Percentiles rank a stretch among this genome's conserved stretches.
These are phyloP conservation scores for Helianthus tuberosus DNA, from an alignment of 129 eudicot genomes.

Conservation along the genomic window DNA sequence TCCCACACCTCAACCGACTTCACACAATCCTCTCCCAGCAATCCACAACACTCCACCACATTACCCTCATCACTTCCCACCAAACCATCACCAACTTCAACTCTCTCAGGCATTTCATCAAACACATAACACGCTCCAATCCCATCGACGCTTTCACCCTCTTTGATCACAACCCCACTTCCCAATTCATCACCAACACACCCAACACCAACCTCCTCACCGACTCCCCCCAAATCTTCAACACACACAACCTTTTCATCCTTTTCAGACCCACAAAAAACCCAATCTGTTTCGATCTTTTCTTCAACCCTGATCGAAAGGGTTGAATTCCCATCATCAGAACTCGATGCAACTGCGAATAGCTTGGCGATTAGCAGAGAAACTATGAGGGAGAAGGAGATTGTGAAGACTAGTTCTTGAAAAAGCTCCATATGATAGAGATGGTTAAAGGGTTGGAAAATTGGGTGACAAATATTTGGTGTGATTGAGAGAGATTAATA, in stretches of 20 bases:
- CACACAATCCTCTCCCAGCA: constrained; percentile 16
- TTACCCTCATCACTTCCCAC: constrained; percentile 26
- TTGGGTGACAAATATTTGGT: background rate
- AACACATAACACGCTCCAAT: constrained; percentile 27
- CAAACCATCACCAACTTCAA: constrained; percentile 1
- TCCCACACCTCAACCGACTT: background rate
- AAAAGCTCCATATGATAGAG: constrained; percentile 48
- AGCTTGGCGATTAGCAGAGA: constrained; percentile 45
- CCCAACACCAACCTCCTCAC: constrained; percentile 10
- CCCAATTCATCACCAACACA: constrained; percentile 25
- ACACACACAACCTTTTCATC: background rate
- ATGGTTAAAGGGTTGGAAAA: constrained; percentile 20
- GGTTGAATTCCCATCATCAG: constrained; percentile 19
- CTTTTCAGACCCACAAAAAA: constrained; percentile 18
- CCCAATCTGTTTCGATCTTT: constrained; percentile 31
- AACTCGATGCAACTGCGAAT: constrained; percentile 37
- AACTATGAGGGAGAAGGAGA: constrained; percentile 46
- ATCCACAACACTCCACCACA: constrained; percentile 22
- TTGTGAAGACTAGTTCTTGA: constrained; percentile 44
- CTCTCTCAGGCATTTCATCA: constrained; percentile 31
- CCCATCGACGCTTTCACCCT: constrained; percentile 37
- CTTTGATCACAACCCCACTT: constrained; percentile 35
- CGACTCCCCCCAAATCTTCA: constrained; percentile 24
- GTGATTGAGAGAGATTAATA: constrained; percentile 19
- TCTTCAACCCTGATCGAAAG: constrained; percentile 22